Conservation (phyloP, 2,329 filamentous ascomycete genomes). For the Aureobasidium lini region DNA sequence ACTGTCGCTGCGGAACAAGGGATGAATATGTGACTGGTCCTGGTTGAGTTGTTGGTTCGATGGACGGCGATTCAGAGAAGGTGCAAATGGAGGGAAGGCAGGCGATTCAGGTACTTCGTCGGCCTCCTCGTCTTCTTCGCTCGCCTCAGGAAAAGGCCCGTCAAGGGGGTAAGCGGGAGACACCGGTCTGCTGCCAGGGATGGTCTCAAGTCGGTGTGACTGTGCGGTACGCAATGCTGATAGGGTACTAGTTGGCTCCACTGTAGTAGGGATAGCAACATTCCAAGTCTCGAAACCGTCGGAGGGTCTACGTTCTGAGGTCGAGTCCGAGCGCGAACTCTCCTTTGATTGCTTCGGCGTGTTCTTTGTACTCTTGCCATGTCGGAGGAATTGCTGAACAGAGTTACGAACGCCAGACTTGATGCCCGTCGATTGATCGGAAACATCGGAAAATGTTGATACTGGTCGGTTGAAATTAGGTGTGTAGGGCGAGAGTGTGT, state of each 20-base stretch:
- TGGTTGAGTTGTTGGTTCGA: slow-evolving; percentile 18
- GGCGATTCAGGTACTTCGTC: slow-evolving; percentile 6
- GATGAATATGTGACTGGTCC: slow-evolving; percentile 66
- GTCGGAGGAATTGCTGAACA: slow-evolving; percentile 34
- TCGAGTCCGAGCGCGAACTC: slow-evolving; percentile 22
- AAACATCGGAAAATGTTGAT: slow-evolving; percentile 13
- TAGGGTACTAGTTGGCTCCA: slow-evolving; percentile 31
- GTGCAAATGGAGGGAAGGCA: slow-evolving; percentile 9
- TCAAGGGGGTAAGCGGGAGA: slow-evolving; percentile 57
- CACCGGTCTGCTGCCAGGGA: slow-evolving; percentile 58
- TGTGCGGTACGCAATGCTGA: slow-evolving; percentile 23
- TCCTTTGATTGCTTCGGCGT: not conserved
- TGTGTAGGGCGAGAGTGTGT: slow-evolving; percentile 10
- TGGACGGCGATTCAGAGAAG: slow-evolving; percentile 17
- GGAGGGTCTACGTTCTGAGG: slow-evolving; percentile 29
- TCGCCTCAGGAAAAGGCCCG: slow-evolving; percentile 31
- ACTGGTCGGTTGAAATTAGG: slow-evolving; percentile 18
- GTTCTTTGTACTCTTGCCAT: slow-evolving; percentile 21
- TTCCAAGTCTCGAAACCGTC: slow-evolving; percentile 69
- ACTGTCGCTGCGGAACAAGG: slow-evolving; percentile 67
- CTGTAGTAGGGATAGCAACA: slow-evolving; percentile 52
- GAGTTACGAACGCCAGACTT: slow-evolving; percentile 22
- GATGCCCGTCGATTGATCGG: slow-evolving; percentile 17
- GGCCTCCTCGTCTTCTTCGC: slow-evolving; percentile 14
- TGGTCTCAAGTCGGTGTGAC: slow-evolving; percentile 58